Evolutionary conservation across 352 stramenopile genomes (phyloP).

Genomic region (Phytopythium cucurbitacearum): DNA sequence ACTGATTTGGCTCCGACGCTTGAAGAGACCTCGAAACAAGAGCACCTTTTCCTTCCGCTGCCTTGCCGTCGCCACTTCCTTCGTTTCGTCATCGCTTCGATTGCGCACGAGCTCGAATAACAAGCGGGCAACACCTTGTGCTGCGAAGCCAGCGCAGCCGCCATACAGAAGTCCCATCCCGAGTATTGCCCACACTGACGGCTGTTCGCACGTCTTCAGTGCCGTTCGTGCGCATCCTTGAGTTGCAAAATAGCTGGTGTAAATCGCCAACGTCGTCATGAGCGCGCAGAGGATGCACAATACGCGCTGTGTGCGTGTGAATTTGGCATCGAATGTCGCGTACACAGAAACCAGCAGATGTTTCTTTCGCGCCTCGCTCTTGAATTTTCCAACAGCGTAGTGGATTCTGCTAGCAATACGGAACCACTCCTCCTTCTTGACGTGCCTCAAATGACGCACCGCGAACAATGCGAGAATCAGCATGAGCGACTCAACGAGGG

Average conservation of each 20-base stretch:
- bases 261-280: slow-evolving; percentile 41
- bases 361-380: slow-evolving; percentile 26
- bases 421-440: slow-evolving; percentile 43
- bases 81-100: slow-evolving; percentile 55
- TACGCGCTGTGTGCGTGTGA: slow-evolving; percentile 54
- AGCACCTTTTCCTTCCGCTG: slow-evolving; percentile 79
- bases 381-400: slow-evolving; percentile 51
- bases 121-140: slow-evolving; percentile 24
- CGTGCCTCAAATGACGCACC: slow-evolving; percentile 21
- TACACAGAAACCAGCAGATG: slow-evolving; percentile 53
- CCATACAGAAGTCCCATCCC: slow-evolving; percentile 58
- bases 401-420: slow-evolving; percentile 43
- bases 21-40: slow-evolving; percentile 44
- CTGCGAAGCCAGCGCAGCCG: slow-evolving; percentile 31
- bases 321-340: slow-evolving; percentile 46
- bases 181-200: slow-evolving; percentile 32
- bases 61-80: slow-evolving; percentile 41
- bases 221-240: slow-evolving; percentile 55
- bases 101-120: slow-evolving; percentile 64
- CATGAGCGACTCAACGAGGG: slow-evolving; percentile 25
- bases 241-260: slow-evolving; percentile 41
- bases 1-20: slow-evolving; percentile 1
- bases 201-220: slow-evolving; percentile 59
- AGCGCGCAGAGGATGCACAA: slow-evolving; percentile 40
- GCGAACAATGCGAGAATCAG: slow-evolving; percentile 15